Base-by-base conservation (phyloP, 2,329 filamentous ascomycete species). In the Aurifilum marmelostoma region DNA sequence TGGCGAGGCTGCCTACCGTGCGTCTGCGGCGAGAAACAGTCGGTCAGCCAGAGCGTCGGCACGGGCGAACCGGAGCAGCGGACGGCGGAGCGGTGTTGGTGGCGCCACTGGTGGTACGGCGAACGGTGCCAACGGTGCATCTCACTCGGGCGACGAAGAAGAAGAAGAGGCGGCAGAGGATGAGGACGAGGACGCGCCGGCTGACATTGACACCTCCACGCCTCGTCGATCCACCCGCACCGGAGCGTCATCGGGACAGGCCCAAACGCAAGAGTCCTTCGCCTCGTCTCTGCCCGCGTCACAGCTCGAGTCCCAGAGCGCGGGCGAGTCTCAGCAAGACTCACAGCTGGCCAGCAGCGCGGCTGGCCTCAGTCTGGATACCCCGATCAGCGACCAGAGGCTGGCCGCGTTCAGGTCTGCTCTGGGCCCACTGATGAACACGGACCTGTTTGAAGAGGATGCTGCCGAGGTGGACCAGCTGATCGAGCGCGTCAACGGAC, bases 371-470 rank as follows among this genome's bases (percentile, higher is more conserved):
- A 80, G 76, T 65, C 82, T 82, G n/a, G 78, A 81, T 60, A 71
- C 75, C 0, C 83, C 86, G 1, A 89, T 94, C 76, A 83, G 86
- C 1, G 75, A 87, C 0, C 84, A 85, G 54, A 88, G 96, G 54
- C 81, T 97, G 34, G 83, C 87, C 7, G 81, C 88, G 1, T 99
- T 99, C 89, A 89, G 93, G 67, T 88, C 88, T 14, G 88, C 92
- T 2, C 84, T 99, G 3, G 96, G 96, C 32, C 91, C 93, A 74
- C 84, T 99, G 66, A 90, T 97, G 75, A 91, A 91, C 75, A 91
- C 91, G 0, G 85, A 88, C 16, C 80, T 99, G n/a, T 99, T 99
- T 77, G 88, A 90, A 41, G 92, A 97, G 71, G 96, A 98, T 75
- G 89, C 90, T 24, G 93, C 94, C 18, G 86, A 91, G 71, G 86